Evolutionary conservation across 495 filamentous ascomycete species (phyloP).

Genomic region (Podospora fimiseda): DNA sequence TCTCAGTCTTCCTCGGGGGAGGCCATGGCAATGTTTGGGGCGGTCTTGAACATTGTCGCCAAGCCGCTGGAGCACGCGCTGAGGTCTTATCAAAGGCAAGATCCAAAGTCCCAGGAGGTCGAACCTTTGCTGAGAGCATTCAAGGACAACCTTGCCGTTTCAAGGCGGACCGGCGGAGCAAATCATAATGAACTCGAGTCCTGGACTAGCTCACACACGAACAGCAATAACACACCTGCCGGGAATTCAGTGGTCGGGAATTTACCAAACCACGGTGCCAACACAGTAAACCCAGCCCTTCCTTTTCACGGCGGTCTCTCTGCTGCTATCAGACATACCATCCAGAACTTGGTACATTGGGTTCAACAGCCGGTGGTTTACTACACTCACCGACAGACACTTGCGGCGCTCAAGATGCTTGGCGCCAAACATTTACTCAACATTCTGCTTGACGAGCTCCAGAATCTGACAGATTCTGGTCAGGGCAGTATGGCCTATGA

Average conservation of each 20-base stretch:
- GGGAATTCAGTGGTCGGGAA: neutral
- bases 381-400: constrained; percentile 78
- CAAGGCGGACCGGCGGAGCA: constrained; percentile 57
- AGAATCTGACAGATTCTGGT: constrained; percentile 39
- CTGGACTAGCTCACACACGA: constrained; percentile 51
- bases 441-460: constrained; percentile 65
- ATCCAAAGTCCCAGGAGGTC: constrained; percentile 62
- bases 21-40: constrained; percentile 70
- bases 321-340: constrained; percentile 55
- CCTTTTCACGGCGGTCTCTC: constrained; percentile 50
- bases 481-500: constrained; percentile 64
- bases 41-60: constrained; percentile 77
- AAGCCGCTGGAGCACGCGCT: constrained; percentile 71
- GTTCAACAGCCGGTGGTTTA: constrained; percentile 54
- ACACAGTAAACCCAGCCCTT: constrained; percentile 20
- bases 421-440: constrained; percentile 58
- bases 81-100: constrained; percentile 60
- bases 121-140: constrained; percentile 66
- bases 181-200: constrained; percentile 67
- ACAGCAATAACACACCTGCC: neutral
- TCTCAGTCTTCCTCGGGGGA: constrained; percentile 74
- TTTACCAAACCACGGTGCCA: constrained; percentile 8
- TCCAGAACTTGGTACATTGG: constrained; percentile 70
- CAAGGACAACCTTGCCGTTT: constrained; percentile 57
- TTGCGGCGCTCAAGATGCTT: constrained; percentile 59